A percentile compares a stretch with the other conserved stretches of the same genome.
phyloP scores from a whole-genome alignment of 345 rosid species.

The Nephelium lappaceum region DNA sequence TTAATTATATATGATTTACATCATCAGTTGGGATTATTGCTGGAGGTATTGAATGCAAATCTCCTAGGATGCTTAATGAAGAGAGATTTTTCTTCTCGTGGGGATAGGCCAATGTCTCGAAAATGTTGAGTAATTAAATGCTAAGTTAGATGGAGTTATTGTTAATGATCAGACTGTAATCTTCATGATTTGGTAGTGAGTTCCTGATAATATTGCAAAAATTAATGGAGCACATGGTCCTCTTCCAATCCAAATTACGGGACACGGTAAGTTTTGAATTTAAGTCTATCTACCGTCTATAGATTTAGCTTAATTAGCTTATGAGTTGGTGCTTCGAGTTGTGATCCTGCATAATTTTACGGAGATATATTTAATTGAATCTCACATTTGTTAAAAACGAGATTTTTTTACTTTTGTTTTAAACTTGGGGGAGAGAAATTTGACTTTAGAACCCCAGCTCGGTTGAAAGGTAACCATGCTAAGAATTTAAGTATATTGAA shows the following conservation, averaged over 20 bases:
- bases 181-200: neutral
- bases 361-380: neutral
- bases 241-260: neutral
- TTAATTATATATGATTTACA: too few relatives aligned
- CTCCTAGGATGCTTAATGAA: neutral
- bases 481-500: too few relatives aligned
- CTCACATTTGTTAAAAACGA: neutral
- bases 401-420: neutral
- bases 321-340: too few relatives aligned
- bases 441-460: too few relatives aligned
- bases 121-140: neutral
- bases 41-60: neutral
- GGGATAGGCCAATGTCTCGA: neutral
- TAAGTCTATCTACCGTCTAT: neutral
- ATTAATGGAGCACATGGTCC: conserved; percentile 17
- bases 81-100: neutral
- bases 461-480: too few relatives aligned
- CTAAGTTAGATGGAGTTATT: too few relatives aligned
- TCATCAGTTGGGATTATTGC: too few relatives aligned
- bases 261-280: too few relatives aligned
- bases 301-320: neutral
- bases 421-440: too few relatives aligned
- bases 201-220: neutral
- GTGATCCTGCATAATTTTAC: too few relatives aligned
- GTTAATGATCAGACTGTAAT: neutral